Evolutionary conservation across 2,329 filamentous ascomycete genomes (phyloP), one percentile per base, ranked within the genome.

Genomic region (Zasmidium angulare): DNA sequence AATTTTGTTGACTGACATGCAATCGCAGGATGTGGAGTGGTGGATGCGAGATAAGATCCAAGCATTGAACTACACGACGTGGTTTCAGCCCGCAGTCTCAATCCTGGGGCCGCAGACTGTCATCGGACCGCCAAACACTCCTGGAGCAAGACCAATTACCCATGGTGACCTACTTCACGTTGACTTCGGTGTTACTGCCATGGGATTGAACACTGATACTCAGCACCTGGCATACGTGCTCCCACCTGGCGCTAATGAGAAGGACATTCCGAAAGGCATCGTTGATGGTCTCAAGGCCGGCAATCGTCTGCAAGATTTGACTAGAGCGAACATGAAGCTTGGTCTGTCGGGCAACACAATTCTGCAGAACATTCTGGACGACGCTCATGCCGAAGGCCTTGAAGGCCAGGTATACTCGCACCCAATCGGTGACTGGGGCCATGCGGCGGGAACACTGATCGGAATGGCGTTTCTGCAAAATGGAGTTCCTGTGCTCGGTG

Each of bases 161-260:
- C 29, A 62, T 50, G 59, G 61, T 10, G 63, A 66, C 26, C 52
- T 66, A 17, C 55, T 66, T 2, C 64, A 66, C 24, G 61, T 66
- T 9, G 63, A 66, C 46, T 65, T 65, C 19, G 64, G 64, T 3
- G 56, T 66, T 2, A 65, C 64, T 6, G 63, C 64, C 4, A 46
- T 66, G 2, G 64, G 63, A 2, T 51, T 65, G 17, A 66, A 66
- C 21, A 66, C 64, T 2, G 64, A 65, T 20, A 66, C 63, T 2
- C 64, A 66, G 55, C 64, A 65, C 36, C 60, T 66, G 7, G 63
- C 63, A 1, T 66, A 66, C 48, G 63, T 65, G 9, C 59, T 63
- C 7, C 59, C 43, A 1, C 59, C 63, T 0, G 57, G 59, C 11
- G 43, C 53, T 2, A 56, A 53, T 9, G 56, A 61, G 17, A 20